phyloP scores from a whole-genome alignment of 2,329 filamentous ascomycete genomes.

The Aureobasidium sp. region DNA sequence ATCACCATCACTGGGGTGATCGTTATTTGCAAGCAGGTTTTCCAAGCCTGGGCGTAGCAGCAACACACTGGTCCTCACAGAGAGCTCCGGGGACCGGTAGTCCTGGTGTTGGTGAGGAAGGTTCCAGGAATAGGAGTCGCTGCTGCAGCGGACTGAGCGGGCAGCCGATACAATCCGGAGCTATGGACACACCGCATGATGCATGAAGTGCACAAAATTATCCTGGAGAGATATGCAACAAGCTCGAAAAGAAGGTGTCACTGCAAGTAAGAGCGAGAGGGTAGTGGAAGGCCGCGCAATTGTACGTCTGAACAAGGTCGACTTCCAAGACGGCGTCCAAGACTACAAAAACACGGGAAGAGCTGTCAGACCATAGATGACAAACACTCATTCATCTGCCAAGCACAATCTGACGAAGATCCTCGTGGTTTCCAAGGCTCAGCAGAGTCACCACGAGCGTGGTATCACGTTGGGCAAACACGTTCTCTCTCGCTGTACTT shows the following conservation, averaged over 20 bases:
- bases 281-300: neutral
- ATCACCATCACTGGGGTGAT: neutral
- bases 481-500: neutral
- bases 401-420: neutral
- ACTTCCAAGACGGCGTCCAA: neutral
- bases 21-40: neutral
- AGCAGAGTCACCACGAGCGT: neutral
- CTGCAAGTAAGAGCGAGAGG: neutral
- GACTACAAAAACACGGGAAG: neutral
- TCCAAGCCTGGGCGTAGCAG: neutral
- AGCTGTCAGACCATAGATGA: neutral
- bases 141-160: neutral
- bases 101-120: neutral
- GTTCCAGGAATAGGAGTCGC: neutral
- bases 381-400: neutral
- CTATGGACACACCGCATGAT: neutral
- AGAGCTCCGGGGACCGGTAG: neutral
- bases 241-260: neutral
- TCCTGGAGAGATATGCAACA: neutral
- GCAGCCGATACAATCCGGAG: constrained; percentile 9
- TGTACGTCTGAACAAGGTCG: neutral
- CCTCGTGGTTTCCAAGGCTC: neutral
- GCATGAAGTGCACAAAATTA: constrained; percentile 3
- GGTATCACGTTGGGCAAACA: constrained; percentile 8
- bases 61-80: neutral